These are phyloP conservation scores for Inga laurina DNA, from an alignment of 306 rosid genomes.

Conservation along the genomic window DNA sequence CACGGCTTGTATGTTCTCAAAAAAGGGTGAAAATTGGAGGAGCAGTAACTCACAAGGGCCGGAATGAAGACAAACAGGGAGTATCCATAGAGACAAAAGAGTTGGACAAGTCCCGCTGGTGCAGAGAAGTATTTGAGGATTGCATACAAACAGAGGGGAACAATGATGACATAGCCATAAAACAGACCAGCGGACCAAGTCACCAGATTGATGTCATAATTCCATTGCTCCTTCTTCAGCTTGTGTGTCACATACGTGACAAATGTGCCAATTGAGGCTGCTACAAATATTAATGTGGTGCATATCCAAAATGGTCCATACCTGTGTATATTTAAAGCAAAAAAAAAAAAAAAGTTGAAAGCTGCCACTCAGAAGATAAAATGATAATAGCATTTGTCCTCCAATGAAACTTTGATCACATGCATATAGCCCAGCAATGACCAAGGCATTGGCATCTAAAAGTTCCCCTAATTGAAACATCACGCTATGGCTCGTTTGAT, in stretches of 20 bases:
- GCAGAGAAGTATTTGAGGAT: constrained; percentile 86
- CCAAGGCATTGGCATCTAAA: neutral
- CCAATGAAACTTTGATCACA: neutral
- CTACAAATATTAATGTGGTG: constrained; percentile 82
- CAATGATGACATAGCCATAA: constrained; percentile 75
- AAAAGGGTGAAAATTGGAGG: constrained; percentile 6
- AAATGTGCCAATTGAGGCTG: constrained; percentile 84
- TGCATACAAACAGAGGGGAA: constrained; percentile 64
- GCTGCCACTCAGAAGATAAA: neutral
- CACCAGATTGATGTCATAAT: constrained; percentile 77
- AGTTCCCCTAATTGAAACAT: neutral
- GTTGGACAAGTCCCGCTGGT: constrained; percentile 81
- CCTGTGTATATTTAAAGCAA: constrained; percentile 42
- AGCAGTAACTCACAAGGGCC: constrained; percentile 62
- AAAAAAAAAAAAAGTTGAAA: constrained; percentile 21
- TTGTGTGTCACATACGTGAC: constrained; percentile 79
- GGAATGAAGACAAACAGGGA: constrained; percentile 80
- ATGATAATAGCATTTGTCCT: neutral
- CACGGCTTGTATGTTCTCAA: neutral
- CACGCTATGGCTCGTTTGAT: neutral
- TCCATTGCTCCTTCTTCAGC: constrained; percentile 64
- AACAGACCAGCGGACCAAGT: constrained; percentile 90
- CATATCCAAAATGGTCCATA: constrained; percentile 94
- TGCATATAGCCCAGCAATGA: neutral
- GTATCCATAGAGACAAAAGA: constrained; percentile 87